These are phyloP conservation scores for Arthrobotrys conoides DNA, from an alignment of 2,329 filamentous ascomycete genomes.

Conservation along the genomic window DNA sequence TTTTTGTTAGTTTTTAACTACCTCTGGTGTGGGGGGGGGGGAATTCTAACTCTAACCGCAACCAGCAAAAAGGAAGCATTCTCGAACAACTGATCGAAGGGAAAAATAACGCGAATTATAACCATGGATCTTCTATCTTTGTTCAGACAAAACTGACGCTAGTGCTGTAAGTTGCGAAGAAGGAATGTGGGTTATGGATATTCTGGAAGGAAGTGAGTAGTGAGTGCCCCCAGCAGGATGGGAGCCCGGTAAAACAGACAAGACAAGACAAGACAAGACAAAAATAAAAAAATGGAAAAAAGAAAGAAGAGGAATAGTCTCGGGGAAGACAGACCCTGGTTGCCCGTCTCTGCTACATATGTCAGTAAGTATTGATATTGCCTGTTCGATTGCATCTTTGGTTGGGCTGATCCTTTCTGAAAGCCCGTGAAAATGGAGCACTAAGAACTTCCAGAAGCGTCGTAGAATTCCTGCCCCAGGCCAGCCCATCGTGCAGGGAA, in stretches of 20 bases:
- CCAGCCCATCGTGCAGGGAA: conserved; percentile 36
- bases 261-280: too few relatives aligned
- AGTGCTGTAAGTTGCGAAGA: neutral
- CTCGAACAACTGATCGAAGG: conserved; percentile 48
- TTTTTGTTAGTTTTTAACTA: neutral
- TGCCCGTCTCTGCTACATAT: conserved; percentile 31
- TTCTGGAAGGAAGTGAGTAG: conserved; percentile 41
- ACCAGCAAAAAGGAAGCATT: conserved; percentile 57
- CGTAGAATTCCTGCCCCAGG: conserved; percentile 56
- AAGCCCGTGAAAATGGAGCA: conserved; percentile 58
- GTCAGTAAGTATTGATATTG: too few relatives aligned
- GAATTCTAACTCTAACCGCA: conserved; percentile 55
- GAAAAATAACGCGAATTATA: conserved; percentile 52
- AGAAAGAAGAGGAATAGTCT: conserved; percentile 4
- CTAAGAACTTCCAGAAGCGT: conserved; percentile 61
- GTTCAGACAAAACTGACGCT: conserved; percentile 25
- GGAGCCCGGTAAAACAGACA: conserved; percentile 20
- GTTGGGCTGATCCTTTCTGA: conserved; percentile 60
- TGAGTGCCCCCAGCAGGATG: conserved; percentile 15
- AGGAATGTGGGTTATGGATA: conserved; percentile 22
- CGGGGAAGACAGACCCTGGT: conserved; percentile 40
- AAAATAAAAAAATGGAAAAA: neutral
- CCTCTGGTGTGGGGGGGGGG: too few relatives aligned
- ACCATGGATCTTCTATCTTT: conserved; percentile 53
- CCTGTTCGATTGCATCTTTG: conserved; percentile 60